Base-by-base conservation (phyloP, 2,329 filamentous ascomycete species). In the Mollisia scopiformis region DNA sequence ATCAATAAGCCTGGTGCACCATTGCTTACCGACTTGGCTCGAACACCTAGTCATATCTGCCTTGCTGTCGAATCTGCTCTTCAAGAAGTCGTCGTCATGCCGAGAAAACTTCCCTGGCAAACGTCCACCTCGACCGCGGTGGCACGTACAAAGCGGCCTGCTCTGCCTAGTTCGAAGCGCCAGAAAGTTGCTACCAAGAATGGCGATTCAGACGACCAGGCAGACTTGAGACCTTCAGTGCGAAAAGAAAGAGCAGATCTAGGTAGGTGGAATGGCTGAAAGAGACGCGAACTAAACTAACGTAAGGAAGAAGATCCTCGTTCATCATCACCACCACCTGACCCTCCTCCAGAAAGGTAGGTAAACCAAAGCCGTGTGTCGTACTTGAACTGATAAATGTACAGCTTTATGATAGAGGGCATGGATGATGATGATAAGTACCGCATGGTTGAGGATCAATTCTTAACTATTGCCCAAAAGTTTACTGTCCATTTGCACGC, bases 361-460 rank as follows among this genome's bases (percentile, higher is more conserved):
- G 69, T 46, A 56, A 55, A 31, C 46, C 7, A 19, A 35, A 43
- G 43, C 10, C 21, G 28, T 37, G n/a, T 27, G 31, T 55, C 16
- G 11, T 19, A 2, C 25, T 30, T 56, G 37, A 58, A 30, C 64
- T 68, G 31, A 71, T 59, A n/a, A 28, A 7, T 8, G 11, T 35
- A 21, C 46, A 74, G 71, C 10, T 70, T 69, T 28, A 93, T 94
- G 89, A 77, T 79, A 2, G 80, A 86, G 50, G 88, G 87, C 2
- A 74, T 83, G n/a, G 78, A 83, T 3, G 75, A 81, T n/a, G 91
- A 95, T 72, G 90, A 93, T 71, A 77, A 77, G 57, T 94, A 86
- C 74, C 88, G 90, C 69, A 93, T 94, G 89, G 91, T 95, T 0
- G 91, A 94, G 74, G 91, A 95, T 68, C 91, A 94, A 67, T 86